Percentiles rank a stretch among this genome's conserved stretches.
Evolutionary conservation across 441 rosid species (phyloP).

Genomic region (Adansonia madagascariensis): DNA sequence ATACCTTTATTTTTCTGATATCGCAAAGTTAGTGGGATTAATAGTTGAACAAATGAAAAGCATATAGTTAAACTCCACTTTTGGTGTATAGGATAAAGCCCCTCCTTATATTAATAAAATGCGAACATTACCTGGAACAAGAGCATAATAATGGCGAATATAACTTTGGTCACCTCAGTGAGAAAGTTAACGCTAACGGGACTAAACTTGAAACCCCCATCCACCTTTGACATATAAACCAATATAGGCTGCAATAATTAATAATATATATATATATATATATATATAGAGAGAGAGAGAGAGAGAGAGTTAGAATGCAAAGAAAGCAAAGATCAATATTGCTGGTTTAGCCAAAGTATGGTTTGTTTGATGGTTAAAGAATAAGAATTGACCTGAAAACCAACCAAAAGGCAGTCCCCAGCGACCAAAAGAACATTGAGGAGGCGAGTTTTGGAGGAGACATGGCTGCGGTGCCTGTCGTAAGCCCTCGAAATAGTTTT

Average conservation of each 20-base stretch:
- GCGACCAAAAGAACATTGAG: conserved; percentile 45
- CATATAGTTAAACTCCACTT: neutral
- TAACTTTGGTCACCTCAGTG: conserved; percentile 61
- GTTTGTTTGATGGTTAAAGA: neutral
- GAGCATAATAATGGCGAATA: conserved; percentile 68
- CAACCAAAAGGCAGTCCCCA: conserved; percentile 48
- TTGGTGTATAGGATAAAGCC: neutral
- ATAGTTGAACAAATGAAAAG: neutral
- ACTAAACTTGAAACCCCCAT: conserved; percentile 66
- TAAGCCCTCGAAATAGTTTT: conserved; percentile 42
- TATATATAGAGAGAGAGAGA: too few relatives aligned
- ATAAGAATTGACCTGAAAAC: conserved; percentile 37
- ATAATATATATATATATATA: neutral
- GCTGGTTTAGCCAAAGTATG: neutral
- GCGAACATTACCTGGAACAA: conserved; percentile 49
- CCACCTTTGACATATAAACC: conserved; percentile 74
- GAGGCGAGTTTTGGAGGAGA: conserved; percentile 41
- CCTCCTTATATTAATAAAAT: neutral
- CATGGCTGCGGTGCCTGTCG: conserved; percentile 28
- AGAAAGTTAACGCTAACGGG: conserved; percentile 72
- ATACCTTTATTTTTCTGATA: too few relatives aligned
- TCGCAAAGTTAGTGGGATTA: too few relatives aligned
- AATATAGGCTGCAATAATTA: conserved; percentile 54
- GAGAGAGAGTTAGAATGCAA: conserved; percentile 1
- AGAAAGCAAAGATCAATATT: neutral